Base-by-base conservation (phyloP, 805 yeast genomes). In the Candida quercuum region DNA sequence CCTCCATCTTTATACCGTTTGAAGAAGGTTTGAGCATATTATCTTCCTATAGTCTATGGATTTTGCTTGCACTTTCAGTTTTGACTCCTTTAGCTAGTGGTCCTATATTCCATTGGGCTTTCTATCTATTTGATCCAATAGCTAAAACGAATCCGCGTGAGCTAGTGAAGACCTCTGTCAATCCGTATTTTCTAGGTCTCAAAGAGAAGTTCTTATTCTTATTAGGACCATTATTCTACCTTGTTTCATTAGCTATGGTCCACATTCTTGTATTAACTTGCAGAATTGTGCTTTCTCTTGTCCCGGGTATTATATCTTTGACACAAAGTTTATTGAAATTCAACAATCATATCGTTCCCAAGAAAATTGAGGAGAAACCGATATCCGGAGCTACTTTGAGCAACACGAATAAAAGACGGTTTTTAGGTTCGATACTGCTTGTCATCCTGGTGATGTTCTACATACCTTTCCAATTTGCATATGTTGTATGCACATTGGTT, bases 381-480 rank as follows among this genome's bases (percentile, higher is more conserved):
- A 14, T 28, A 15, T 21, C 6, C 24, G 24, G 9, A 22, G 17
- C 14, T 19, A 4, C 17, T 20, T 5, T 10, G n/a, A 33, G 44
- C 3, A 15, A 37, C 18, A 36, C 37, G 15, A 37, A 40, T 5
- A 49, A 32, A 6, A 47, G 54, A 25, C 39, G 56, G 13, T 23
- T 45, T 2, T 10, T 42, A 5, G 48, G 49, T 2, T 30, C 49
- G 1, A 2, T 51, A 1, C 1, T 67, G 0, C 47, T 80, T 11
- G 42, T 76, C 3, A 43, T 66, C 1, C 56, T 69, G 16, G 81
- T 83, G 3, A 64, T 78, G 22, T 60, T 81, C 18, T 83, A 80
- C 52, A 61, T 86, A 12, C 96, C 96, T 0, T 88, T 80, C 52
- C 96, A 88, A 54, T 71, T 87, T 54, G 89, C 86, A 2, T 86